phyloP scores from a whole-genome alignment of 2,329 filamentous ascomycete genomes.

The Leptographium radiaticola region DNA sequence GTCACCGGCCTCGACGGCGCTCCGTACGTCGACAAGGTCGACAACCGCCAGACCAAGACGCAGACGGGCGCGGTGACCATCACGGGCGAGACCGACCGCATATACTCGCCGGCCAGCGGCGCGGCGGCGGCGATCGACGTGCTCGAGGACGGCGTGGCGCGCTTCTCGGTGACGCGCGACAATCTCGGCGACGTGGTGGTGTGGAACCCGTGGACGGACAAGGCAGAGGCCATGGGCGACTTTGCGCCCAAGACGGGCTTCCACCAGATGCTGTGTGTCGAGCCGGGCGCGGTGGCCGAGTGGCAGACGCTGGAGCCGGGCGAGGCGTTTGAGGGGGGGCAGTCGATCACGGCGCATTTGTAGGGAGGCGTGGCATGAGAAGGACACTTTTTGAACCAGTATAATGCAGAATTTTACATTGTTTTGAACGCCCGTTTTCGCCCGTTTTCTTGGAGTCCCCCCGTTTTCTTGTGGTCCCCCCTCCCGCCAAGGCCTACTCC shows the following conservation, averaged over 20 bases:
- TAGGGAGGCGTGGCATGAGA: too few relatives aligned
- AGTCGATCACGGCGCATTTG: conserved; percentile 33
- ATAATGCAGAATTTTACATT: background rate
- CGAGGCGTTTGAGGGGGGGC: conserved; percentile 49
- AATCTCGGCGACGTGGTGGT: conserved; percentile 81
- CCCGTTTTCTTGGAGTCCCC: too few relatives aligned
- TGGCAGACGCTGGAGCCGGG: conserved; percentile 81
- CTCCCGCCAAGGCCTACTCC: too few relatives aligned
- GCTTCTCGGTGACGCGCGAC: conserved; percentile 67
- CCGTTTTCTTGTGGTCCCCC: too few relatives aligned
- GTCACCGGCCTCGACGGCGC: conserved; percentile 67
- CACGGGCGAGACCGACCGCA: conserved; percentile 69
- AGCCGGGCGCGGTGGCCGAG: conserved; percentile 69
- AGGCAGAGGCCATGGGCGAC: conserved; percentile 69
- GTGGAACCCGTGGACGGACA: conserved; percentile 94
- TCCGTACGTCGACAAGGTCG: conserved; percentile 74
- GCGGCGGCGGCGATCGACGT: conserved; percentile 47
- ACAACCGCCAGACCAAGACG: conserved; percentile 49
- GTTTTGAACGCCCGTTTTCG: too few relatives aligned
- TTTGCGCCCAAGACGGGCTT: conserved; percentile 83
- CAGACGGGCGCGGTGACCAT: conserved; percentile 52
- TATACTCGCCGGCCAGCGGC: conserved; percentile 62
- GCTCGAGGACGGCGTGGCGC: conserved; percentile 45
- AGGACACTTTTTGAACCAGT: background rate
- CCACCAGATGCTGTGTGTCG: conserved; percentile 88